Percentiles rank a stretch among this genome's conserved stretches.
phyloP scores from a whole-genome alignment of 345 rosid genomes.

The Barbarea vulgaris region DNA sequence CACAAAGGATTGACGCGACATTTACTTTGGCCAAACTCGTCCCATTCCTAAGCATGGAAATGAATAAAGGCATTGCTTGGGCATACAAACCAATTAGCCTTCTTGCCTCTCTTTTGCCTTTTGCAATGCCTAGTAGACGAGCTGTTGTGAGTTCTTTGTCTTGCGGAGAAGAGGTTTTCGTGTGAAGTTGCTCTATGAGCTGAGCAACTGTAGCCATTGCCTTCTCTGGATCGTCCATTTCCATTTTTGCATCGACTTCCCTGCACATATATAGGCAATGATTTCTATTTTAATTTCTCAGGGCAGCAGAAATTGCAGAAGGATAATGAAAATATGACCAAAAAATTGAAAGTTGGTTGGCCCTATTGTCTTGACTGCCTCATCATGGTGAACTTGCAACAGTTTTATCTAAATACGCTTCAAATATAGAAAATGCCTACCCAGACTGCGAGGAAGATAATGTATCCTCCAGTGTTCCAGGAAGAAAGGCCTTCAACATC shows the following conservation, averaged over 20 bases:
- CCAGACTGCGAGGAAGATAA: slow-evolving; percentile 43
- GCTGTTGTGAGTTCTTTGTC: slow-evolving; percentile 83
- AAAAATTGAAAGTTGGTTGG: not conserved
- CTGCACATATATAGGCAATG: slow-evolving; percentile 41
- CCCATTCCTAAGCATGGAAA: slow-evolving; percentile 80
- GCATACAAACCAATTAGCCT: slow-evolving; percentile 72
- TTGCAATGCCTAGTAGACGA: slow-evolving; percentile 67
- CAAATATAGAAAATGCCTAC: slow-evolving; percentile 40
- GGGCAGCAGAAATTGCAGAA: not conserved
- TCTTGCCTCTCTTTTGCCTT: slow-evolving; percentile 73
- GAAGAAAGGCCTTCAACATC: slow-evolving; percentile 66
- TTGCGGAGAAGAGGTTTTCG: slow-evolving; percentile 62
- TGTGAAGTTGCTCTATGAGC: slow-evolving; percentile 79
- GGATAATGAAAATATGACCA: not conserved
- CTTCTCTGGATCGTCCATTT: slow-evolving; percentile 63
- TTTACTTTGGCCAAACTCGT: slow-evolving; percentile 70
- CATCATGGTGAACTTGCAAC: not conserved
- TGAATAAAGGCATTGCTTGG: slow-evolving; percentile 89
- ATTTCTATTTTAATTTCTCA: not conserved
- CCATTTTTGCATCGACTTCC: slow-evolving; percentile 49
- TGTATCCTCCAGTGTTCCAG: slow-evolving; percentile 43
- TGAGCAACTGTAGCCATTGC: slow-evolving; percentile 73
- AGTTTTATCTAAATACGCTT: not conserved
- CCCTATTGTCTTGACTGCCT: not conserved
- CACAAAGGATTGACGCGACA: slow-evolving; percentile 72